These are phyloP conservation scores for Boletus pseudopeckii DNA, from an alignment of 768 basidiomycete species.

Conservation along the genomic window DNA sequence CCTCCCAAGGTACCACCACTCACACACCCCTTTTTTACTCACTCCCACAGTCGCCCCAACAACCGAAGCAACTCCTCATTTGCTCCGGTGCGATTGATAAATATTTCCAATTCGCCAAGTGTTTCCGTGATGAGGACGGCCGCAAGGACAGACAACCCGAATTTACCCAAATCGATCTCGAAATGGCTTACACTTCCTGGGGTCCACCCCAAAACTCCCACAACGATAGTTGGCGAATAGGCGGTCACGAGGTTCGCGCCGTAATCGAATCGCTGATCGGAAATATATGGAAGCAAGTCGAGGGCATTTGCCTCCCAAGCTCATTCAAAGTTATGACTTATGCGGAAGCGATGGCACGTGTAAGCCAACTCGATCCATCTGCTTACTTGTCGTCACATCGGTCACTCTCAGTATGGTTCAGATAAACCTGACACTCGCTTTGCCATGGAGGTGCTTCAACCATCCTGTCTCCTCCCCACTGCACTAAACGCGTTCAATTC, in stretches of 20 bases:
- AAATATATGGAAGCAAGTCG: constrained; percentile 70
- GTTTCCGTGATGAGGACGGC: constrained; percentile 95
- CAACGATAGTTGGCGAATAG: constrained; percentile 70
- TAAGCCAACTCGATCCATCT: constrained; percentile 36
- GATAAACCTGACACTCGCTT: constrained; percentile 95
- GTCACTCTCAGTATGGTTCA: constrained; percentile 70
- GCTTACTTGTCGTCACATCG: constrained; percentile 14
- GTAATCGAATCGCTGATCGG: constrained; percentile 74
- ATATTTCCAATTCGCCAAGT: constrained; percentile 91
- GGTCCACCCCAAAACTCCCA: constrained; percentile 33
- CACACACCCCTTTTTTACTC: constrained; percentile 67
- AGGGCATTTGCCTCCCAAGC: constrained; percentile 57
- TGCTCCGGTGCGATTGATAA: constrained; percentile 85
- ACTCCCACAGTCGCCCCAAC: constrained; percentile 91
- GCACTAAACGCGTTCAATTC: constrained; percentile 11
- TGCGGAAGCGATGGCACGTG: constrained; percentile 83
- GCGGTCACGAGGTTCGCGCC: constrained; percentile 76
- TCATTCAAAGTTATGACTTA: constrained; percentile 85
- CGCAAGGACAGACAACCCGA: constrained; percentile 94
- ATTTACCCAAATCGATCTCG: constrained; percentile 95
- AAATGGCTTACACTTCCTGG: constrained; percentile 95
- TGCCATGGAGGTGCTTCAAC: constrained; percentile 68
- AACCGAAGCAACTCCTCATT: constrained; percentile 91
- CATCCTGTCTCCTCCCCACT: not conserved
- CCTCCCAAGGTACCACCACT: constrained; percentile 23